Conservation (phyloP, 1,284 basidiomycete genomes). For the Boletus smithii region DNA sequence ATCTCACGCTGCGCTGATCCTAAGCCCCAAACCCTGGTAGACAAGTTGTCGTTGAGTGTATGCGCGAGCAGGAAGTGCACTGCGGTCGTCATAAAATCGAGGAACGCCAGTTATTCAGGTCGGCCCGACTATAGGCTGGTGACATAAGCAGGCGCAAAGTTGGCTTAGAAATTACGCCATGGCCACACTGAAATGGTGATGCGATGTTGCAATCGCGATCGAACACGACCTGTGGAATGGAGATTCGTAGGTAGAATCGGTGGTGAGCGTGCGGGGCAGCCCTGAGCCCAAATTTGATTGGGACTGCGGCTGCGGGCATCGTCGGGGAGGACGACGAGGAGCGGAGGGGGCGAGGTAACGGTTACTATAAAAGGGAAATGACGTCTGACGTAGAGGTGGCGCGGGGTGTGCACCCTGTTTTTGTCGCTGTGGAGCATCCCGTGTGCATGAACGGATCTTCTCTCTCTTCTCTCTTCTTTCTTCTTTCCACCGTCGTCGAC, state of each 20-base stretch:
- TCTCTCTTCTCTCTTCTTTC: slow-evolving; percentile 8
- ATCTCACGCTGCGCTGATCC: too few species aligned
- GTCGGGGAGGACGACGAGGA: slow-evolving; percentile 9
- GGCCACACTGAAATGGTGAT: too few species aligned
- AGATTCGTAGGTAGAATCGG: too few species aligned
- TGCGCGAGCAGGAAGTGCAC: too few species aligned
- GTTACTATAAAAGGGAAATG: slow-evolving; percentile 21
- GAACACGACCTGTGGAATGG: too few species aligned
- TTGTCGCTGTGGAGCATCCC: slow-evolving; percentile 35
- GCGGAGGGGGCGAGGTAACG: slow-evolving; percentile 8
- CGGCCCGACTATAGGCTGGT: too few species aligned
- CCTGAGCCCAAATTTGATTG: slow-evolving; percentile 1
- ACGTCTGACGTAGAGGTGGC: slow-evolving; percentile 34
- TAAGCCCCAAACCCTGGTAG: slow-evolving; percentile 9
- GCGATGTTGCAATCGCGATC: too few species aligned
- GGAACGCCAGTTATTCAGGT: too few species aligned
- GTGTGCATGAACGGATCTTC: slow-evolving; percentile 29
- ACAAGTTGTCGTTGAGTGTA: not conserved
- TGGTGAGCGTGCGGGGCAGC: too few species aligned
- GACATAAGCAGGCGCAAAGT: too few species aligned
- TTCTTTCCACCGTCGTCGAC: slow-evolving; percentile 6
- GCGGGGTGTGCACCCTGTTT: slow-evolving; percentile 35
- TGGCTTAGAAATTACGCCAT: too few species aligned
- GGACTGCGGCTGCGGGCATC: not conserved
- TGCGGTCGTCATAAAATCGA: too few species aligned